Percentiles rank a stretch among this genome's conserved stretches.
phyloP scores from a whole-genome alignment of 331 rosid genomes.

The Quercus lobata region DNA sequence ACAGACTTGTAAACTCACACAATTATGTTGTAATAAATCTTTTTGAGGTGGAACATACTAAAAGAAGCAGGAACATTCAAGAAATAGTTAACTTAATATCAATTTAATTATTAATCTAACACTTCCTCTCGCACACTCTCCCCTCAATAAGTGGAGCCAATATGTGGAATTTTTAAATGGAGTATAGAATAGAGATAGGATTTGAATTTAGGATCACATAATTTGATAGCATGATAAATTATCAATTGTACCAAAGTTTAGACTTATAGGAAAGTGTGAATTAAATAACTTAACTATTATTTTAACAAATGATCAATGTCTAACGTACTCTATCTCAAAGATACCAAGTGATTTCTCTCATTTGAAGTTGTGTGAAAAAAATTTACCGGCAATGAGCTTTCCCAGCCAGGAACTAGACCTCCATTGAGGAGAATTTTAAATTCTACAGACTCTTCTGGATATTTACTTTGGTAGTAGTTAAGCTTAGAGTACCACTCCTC shows the following conservation, averaged over 20 bases:
- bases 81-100: too few species aligned
- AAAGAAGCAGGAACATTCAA: neutral
- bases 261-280: too few species aligned
- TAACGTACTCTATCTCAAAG: neutral
- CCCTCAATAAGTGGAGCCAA: too few species aligned
- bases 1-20: neutral
- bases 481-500: conserved; percentile 78
- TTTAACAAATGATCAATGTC: too few species aligned
- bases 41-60: conserved; percentile 1
- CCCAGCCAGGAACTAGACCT: conserved; percentile 87
- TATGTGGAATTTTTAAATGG: too few species aligned
- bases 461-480: conserved; percentile 81
- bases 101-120: too few species aligned
- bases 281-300: too few species aligned
- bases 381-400: conserved; percentile 86
- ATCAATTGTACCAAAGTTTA: too few species aligned
- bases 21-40: neutral
- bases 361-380: conserved; percentile 8
- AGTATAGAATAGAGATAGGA: too few species aligned
- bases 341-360: neutral
- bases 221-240: too few species aligned
- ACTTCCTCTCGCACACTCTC: too few species aligned
- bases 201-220: too few species aligned
- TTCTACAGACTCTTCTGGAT: conserved; percentile 75
- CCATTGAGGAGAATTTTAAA: conserved; percentile 60